Base-by-base conservation (phyloP, 2,329 filamentous ascomycete genomes). In the Colletotrichum sp. region DNA sequence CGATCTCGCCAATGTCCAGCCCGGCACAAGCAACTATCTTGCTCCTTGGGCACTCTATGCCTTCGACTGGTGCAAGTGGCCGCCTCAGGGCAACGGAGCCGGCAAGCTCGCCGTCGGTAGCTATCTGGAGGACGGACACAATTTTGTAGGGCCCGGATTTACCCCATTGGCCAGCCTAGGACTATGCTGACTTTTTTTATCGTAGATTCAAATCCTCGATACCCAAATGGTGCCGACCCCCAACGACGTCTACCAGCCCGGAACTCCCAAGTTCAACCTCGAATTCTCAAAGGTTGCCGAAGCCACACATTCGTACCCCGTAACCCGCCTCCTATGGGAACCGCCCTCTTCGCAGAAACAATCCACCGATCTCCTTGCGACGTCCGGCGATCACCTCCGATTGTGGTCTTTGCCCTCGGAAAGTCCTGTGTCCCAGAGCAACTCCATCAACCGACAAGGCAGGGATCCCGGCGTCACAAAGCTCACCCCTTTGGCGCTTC, bases 11-110 rank as follows among this genome's bases (percentile, higher is more conserved):
- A 91, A 91, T 82, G 83, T 91, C 77, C 88, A 91, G 85, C 84
- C 93, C 82, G 85, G 94, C 82, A 98, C 96, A 78, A 98, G 95
- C 88, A 98, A 96, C 83, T 98, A 98, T 82, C 87, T 98, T 78
- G 96, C 96, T 6, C 96, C 96, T 0, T 99, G 97, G 95, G 94
- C 96, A 16, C 93, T 98, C 71, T 99, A 98, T 84, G 96, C 97
- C 15, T 96, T 98, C 81, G 97, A 99, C 86, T 99, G 97, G 97
- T 99, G 97, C 88, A 99, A 99, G 86, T 99, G 97, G 96, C 92
- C 94, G 19, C 93, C 96, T 4, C 92, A 95, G 81, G 93, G 86
- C 80, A 93, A 93, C 79, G 93, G 95, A 77, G 95, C 95, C 5
- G 97, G 97, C 52, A 98, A 98, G 85, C 91, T 99, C 80, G 97